Evolutionary conservation across 345 rosid species (phyloP), one percentile per base, ranked within the genome.

Genomic region (Stellera chamaejasme): DNA sequence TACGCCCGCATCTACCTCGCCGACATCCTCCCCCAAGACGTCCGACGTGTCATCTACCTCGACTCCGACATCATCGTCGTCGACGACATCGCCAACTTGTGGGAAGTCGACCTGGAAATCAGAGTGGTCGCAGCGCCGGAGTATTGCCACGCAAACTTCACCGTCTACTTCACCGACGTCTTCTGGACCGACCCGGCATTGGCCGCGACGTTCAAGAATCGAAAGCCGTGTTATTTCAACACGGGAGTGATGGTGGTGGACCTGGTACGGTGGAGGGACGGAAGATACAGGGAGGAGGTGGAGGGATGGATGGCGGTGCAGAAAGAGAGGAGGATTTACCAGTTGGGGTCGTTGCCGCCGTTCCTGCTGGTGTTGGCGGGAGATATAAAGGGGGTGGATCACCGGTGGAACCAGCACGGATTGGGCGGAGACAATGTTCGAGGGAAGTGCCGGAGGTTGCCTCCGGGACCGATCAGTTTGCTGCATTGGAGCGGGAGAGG

Each of bases 401-500:
- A 79, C 46, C 62, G 79, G 46, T 79, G 84, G 84, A 76, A 79
- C 63, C 81, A 76, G 59, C 84, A 79, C 49, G 84, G 84, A 3
- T 51, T 79, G 36, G 80, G 83, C 1, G 83, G 80, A 1, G 83
- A 79, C 23, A 79, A 79, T 13, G 43, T 75, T 32, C 75, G 73
- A 45, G 84, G 84, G 2, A 66, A 57, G 28, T 76, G 84, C 59
- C 67, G 84, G 69, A 62, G 54, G 43, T 69, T 79, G 51, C 81
- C 73, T 58, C 79, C 81, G 0, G 81, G 84, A 39, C 79, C 84
- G 6, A 72, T 76, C 23, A 79, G 81, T 70, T 64, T 79, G 56
- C 73, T 79, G 53, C 84, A 79, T 63, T 79, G 84, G 84, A 79
- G 84, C 47, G 81, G 81, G 11, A 79, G 76, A 58, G 84, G 81